phyloP scores from a whole-genome alignment of 2,329 filamentous ascomycete genomes.

The Penicillium capsulatum region DNA sequence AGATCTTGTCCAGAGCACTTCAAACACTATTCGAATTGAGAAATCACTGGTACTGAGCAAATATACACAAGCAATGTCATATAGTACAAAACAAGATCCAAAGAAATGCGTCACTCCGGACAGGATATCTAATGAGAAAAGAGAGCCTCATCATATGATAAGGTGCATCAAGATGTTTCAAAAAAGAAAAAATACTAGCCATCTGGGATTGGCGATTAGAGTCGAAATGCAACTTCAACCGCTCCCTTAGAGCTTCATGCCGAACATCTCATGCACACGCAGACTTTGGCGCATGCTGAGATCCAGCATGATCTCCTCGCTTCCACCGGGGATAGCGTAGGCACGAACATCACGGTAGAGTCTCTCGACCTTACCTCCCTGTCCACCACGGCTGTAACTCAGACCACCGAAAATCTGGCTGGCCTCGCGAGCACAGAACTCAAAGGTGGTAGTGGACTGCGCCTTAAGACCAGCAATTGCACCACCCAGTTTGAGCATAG shows the following conservation, averaged over 20 bases:
- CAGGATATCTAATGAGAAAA: conserved; percentile 20
- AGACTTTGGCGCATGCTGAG: conserved; percentile 87
- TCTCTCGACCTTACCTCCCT: conserved; percentile 91
- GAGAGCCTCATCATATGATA: background rate
- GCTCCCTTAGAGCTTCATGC: conserved; percentile 81
- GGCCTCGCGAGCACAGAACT: conserved; percentile 95
- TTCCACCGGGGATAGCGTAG: conserved; percentile 92
- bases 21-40: no score
- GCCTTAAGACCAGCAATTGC: conserved; percentile 93
- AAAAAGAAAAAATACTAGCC: conserved; percentile 1
- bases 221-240: background rate
- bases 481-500: conserved; percentile 91
- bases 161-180: conserved; percentile 3
- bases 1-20: background rate
- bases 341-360: conserved; percentile 92
- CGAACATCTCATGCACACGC: conserved; percentile 81
- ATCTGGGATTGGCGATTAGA: no score
- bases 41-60: background rate
- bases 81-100: conserved; percentile 16
- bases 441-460: conserved; percentile 88
- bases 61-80: conserved; percentile 4
- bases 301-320: conserved; percentile 98
- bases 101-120: conserved; percentile 16
- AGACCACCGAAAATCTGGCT: conserved; percentile 96
- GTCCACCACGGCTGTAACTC: conserved; percentile 86